phyloP scores from a whole-genome alignment of 768 basidiomycete genomes.

The Termitomyces sp. region DNA sequence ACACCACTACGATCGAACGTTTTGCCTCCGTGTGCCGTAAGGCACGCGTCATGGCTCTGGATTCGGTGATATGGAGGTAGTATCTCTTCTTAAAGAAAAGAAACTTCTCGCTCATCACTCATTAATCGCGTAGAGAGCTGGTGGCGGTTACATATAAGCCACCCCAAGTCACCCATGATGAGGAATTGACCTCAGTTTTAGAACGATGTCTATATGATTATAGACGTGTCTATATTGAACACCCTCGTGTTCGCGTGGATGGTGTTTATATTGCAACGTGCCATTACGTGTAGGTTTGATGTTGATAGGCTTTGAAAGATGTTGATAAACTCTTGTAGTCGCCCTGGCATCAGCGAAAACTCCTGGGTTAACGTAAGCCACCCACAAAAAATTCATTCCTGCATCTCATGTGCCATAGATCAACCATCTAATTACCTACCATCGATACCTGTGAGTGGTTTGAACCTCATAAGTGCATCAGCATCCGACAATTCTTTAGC shows the following conservation, averaged over 20 bases:
- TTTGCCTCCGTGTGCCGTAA: constrained; percentile 75
- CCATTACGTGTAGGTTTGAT: constrained; percentile 72
- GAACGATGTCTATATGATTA: constrained; percentile 58
- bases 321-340: neutral
- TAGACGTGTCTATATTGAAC: constrained; percentile 76
- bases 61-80: constrained; percentile 79
- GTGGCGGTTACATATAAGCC: constrained; percentile 67
- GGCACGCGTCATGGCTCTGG: constrained; percentile 69
- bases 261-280: constrained; percentile 92
- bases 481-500: constrained; percentile 29
- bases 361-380: constrained; percentile 78
- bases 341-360: constrained; percentile 69
- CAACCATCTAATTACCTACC: constrained; percentile 86
- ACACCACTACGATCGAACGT: constrained; percentile 67
- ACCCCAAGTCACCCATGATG: constrained; percentile 64
- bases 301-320: neutral
- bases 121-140: constrained; percentile 44
- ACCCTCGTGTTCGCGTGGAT: constrained; percentile 80
- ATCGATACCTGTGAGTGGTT: constrained; percentile 74
- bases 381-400: neutral
- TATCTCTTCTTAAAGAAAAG: constrained; percentile 28
- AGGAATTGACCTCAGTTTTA: constrained; percentile 46
- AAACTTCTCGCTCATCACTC: neutral
- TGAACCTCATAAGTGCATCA: neutral
- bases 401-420: constrained; percentile 39